phyloP scores from a whole-genome alignment of 164 flowering plant species.

The Tetracentron sinense region DNA sequence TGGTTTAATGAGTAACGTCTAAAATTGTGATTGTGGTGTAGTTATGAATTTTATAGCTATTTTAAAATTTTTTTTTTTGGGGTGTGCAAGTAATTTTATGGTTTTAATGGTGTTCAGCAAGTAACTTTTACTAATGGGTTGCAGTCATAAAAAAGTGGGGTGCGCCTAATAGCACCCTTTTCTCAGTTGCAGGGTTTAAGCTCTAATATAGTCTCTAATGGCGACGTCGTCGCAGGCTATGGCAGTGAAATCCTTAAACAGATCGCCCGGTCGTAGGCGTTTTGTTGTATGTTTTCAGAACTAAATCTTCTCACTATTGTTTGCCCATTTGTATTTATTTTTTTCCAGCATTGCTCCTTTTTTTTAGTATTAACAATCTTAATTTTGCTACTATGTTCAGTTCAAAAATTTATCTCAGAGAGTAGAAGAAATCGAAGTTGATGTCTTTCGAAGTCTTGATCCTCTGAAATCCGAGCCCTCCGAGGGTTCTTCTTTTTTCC shows the following conservation, averaged over 20 bases:
- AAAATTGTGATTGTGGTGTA: too few relatives aligned
- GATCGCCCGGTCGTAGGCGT: conserved; percentile 55
- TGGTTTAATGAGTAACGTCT: too few relatives aligned
- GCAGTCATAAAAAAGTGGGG: too few relatives aligned
- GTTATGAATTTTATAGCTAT: too few relatives aligned
- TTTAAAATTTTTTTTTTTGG: too few relatives aligned
- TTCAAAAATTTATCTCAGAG: conserved; percentile 68
- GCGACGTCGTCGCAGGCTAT: conserved; percentile 52
- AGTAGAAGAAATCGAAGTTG: conserved; percentile 64
- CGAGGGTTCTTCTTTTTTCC: conserved; percentile 65
- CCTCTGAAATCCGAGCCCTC: conserved; percentile 56
- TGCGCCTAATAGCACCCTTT: too few relatives aligned
- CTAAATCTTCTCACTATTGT: background rate
- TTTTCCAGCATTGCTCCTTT: background rate
- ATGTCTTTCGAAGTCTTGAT: conserved; percentile 64
- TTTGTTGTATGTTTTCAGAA: conserved; percentile 50
- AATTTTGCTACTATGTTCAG: conserved; percentile 34
- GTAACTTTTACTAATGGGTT: too few relatives aligned
- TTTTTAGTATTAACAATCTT: background rate
- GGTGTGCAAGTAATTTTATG: too few relatives aligned
- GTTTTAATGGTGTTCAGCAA: too few relatives aligned
- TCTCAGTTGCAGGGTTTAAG: too few relatives aligned
- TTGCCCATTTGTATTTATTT: background rate
- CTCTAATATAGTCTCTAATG: conserved; percentile 26
- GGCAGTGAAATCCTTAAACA: conserved; percentile 80